These are phyloP conservation scores for Drechmeria coniospora DNA, from an alignment of 2,329 filamentous ascomycete genomes.

Conservation along the genomic window DNA sequence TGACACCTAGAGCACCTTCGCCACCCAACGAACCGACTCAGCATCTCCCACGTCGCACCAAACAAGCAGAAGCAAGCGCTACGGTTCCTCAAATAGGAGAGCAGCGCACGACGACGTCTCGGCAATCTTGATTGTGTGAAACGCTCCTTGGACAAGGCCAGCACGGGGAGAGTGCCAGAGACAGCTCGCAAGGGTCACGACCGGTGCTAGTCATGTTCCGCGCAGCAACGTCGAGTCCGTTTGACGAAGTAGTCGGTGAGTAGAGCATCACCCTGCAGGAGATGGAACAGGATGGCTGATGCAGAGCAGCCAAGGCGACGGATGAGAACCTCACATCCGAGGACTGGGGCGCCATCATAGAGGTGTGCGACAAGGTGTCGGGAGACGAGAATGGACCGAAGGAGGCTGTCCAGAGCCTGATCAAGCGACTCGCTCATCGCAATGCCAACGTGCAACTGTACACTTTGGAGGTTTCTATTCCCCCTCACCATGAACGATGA, in stretches of 20 bases:
- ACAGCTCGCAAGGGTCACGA: conserved; percentile 7
- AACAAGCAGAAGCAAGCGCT: no score
- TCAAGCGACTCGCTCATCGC: conserved; percentile 80
- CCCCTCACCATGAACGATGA: no score
- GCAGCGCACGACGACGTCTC: no score
- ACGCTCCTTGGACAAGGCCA: no score
- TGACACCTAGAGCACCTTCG: no score
- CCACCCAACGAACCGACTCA: no score
- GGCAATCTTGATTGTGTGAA: no score
- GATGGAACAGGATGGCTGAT: conserved; percentile 5
- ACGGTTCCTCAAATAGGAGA: no score
- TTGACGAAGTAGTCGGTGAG: conserved; percentile 45
- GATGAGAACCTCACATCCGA: conserved; percentile 93
- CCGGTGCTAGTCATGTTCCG: conserved; percentile 35
- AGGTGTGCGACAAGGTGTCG: conserved; percentile 45
- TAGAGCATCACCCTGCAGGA: conserved; percentile 7
- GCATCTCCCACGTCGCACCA: no score
- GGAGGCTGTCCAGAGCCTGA: conserved; percentile 77
- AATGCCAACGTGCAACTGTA: conserved; percentile 96
- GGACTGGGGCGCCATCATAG: conserved; percentile 50
- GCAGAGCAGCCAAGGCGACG: conserved; percentile 52
- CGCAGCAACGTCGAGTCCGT: conserved; percentile 40
- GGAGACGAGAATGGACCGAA: conserved; percentile 48
- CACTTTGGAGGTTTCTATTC: conserved; percentile 58
- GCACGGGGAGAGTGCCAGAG: background rate